A percentile compares a stretch with the other conserved stretches of the same genome.
Evolutionary conservation across 2,329 filamentous ascomycete genomes (phyloP).

Genomic region (Sordariomycetes sp.): DNA sequence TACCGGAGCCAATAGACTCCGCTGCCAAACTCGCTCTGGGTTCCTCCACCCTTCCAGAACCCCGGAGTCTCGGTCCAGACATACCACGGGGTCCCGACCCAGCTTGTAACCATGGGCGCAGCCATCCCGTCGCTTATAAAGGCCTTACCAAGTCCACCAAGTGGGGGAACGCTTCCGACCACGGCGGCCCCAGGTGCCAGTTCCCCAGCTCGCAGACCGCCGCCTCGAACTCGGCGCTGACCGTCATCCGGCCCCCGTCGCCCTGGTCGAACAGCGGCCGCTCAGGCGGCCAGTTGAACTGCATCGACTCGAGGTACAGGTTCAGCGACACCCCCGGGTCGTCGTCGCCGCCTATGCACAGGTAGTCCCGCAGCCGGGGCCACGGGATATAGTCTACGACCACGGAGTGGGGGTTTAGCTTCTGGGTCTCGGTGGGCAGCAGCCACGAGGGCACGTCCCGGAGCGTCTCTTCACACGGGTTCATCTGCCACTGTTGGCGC

Average conservation of each 20-base stretch:
- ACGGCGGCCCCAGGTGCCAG: neutral
- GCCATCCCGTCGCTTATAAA: neutral
- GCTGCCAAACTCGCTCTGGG: no score
- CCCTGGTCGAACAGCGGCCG: neutral
- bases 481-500: constrained; percentile 6
- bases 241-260: neutral
- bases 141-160: neutral
- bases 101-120: no score
- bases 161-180: neutral
- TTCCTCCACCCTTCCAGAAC: no score
- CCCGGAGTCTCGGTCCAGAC: no score
- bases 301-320: constrained; percentile 8
- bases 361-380: constrained; percentile 8
- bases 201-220: neutral
- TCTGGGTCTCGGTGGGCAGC: constrained; percentile 7
- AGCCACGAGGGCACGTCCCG: constrained; percentile 7
- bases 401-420: constrained; percentile 6
- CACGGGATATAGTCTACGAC: constrained; percentile 9
- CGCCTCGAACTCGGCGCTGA: neutral
- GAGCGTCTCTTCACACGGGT: constrained; percentile 4
- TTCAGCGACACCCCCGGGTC: constrained; percentile 6
- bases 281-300: constrained; percentile 3
- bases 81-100: no score
- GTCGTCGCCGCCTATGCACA: constrained; percentile 6
- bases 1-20: no score